These are phyloP conservation scores for Anisogramma anomala DNA, from an alignment of 2,329 filamentous ascomycete species.

Conservation along the genomic window DNA sequence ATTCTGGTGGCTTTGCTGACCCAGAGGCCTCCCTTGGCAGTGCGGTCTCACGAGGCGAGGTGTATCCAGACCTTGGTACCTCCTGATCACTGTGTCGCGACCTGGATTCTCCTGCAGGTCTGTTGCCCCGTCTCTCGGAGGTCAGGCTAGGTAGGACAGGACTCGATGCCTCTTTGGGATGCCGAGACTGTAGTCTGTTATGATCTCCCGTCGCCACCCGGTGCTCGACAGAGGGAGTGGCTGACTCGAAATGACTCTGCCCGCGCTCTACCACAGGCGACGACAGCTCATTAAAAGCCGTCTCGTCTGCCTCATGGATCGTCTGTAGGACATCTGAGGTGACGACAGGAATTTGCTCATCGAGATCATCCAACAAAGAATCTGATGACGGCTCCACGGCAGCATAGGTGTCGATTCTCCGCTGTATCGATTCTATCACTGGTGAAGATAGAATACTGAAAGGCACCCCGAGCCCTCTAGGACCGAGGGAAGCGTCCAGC, in stretches of 20 bases:
- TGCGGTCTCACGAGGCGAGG: not conserved
- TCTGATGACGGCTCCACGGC: not conserved
- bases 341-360: not conserved
- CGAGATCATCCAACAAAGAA: not conserved
- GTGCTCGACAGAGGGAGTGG: not conserved
- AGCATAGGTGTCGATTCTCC: not conserved
- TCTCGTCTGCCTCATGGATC: not conserved
- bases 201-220: not conserved
- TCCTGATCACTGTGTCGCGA: not conserved
- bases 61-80: not conserved
- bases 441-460: conserved; percentile 14
- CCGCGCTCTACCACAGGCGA: not conserved
- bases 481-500: conserved; percentile 7
- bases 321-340: not conserved
- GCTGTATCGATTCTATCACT: conserved; percentile 3
- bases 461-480: conserved; percentile 12
- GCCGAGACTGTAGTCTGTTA: not conserved
- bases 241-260: not conserved
- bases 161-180: not conserved
- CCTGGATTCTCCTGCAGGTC: not conserved
- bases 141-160: not conserved
- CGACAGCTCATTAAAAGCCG: not conserved
- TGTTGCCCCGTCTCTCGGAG: not conserved
- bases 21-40: not conserved
- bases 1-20: not conserved